Evolutionary conservation across 2,329 filamentous ascomycete genomes (phyloP).

Genomic region (Aspergillus thermomutatus): DNA sequence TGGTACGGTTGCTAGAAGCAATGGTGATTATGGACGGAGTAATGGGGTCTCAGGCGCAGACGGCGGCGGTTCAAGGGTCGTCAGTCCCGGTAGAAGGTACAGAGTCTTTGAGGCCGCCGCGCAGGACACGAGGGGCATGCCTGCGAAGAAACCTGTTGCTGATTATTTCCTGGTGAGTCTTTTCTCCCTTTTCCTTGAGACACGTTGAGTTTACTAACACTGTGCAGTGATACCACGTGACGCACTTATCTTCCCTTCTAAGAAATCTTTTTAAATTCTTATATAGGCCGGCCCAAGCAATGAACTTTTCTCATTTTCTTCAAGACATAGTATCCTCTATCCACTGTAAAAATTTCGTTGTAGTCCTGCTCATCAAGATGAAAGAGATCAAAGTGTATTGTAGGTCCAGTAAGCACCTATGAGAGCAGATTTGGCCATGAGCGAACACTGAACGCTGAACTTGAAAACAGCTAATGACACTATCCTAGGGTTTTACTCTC

Average conservation of each 20-base stretch:
- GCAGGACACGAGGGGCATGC: constrained; percentile 95
- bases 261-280: constrained; percentile 2
- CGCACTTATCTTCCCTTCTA: constrained; percentile 2
- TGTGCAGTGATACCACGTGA: constrained; percentile 6
- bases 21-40: constrained; percentile 43
- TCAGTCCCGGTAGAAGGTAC: constrained; percentile 83
- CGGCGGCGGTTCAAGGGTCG: constrained; percentile 44
- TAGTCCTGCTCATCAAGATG: background rate
- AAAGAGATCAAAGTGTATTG: background rate
- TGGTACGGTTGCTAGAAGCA: constrained; percentile 65
- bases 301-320: background rate
- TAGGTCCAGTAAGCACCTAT: background rate
- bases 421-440: background rate
- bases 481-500: too few relatives aligned
- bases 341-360: background rate
- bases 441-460: background rate
- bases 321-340: background rate
- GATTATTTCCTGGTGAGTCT: constrained; percentile 77
- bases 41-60: constrained; percentile 50
- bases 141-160: constrained; percentile 94
- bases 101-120: constrained; percentile 94
- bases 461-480: too few relatives aligned
- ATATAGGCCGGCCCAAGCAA: constrained; percentile 10
- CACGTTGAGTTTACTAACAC: background rate
- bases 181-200: background rate